Evolutionary conservation across 257 asterid genomes (phyloP).

Genomic region (Nemophila menziesii): DNA sequence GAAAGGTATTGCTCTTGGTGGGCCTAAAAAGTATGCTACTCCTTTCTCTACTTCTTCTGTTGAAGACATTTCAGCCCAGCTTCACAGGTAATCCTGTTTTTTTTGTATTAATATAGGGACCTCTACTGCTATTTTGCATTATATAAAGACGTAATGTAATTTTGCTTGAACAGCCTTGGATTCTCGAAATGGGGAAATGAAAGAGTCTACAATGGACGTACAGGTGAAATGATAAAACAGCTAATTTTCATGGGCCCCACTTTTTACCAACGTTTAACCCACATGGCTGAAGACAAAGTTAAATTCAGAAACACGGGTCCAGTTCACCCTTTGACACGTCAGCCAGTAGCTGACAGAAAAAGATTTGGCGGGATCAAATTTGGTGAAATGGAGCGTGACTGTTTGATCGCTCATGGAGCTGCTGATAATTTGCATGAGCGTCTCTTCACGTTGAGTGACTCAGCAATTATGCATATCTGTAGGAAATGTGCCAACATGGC

Average conservation of each 20-base stretch:
- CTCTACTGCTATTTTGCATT: neutral
- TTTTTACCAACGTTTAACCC: slow-evolving; percentile 80
- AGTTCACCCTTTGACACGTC: slow-evolving; percentile 93
- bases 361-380: slow-evolving; percentile 88
- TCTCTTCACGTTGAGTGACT: slow-evolving; percentile 83
- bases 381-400: slow-evolving; percentile 95
- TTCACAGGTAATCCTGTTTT: slow-evolving; percentile 47
- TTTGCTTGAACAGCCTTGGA: slow-evolving; percentile 47
- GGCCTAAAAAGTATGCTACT: slow-evolving; percentile 62
- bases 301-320: slow-evolving; percentile 84
- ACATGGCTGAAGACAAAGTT: slow-evolving; percentile 96
- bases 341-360: slow-evolving; percentile 91
- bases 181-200: slow-evolving; percentile 82
- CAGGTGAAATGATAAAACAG: slow-evolving; percentile 56
- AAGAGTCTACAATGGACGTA: slow-evolving; percentile 68
- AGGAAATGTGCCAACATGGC: slow-evolving; percentile 71
- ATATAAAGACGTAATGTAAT: neutral
- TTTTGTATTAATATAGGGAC: neutral
- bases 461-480: slow-evolving; percentile 80
- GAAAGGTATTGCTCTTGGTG: slow-evolving; percentile 86
- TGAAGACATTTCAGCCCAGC: slow-evolving; percentile 63
- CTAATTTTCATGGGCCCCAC: slow-evolving; percentile 89
- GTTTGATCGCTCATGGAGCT: slow-evolving; percentile 92
- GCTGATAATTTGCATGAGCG: slow-evolving; percentile 81
- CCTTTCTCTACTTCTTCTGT: slow-evolving; percentile 75